Percentiles rank a stretch among this genome's conserved stretches.
phyloP scores from a whole-genome alignment of 2,329 filamentous ascomycete genomes.

The Xylariaceae sp. region DNA sequence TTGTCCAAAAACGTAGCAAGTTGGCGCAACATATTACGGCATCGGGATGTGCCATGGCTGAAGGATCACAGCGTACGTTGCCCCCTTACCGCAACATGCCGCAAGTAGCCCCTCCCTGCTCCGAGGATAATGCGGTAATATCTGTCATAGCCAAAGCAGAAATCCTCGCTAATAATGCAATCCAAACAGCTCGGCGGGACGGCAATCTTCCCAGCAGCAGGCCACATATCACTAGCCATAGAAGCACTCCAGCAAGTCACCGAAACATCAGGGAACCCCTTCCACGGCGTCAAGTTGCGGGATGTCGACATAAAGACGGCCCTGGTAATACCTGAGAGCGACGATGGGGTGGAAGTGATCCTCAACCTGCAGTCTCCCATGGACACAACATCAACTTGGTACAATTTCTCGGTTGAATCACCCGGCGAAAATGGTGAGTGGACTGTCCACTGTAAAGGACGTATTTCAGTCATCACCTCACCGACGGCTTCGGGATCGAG shows the following conservation, averaged over 20 bases:
- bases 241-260: constrained; percentile 21
- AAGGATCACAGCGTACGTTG: constrained; percentile 17
- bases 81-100: constrained; percentile 1
- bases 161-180: constrained; percentile 14
- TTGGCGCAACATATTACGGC: constrained; percentile 26
- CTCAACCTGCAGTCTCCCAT: constrained; percentile 25
- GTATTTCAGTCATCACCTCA: constrained; percentile 5
- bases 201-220: constrained; percentile 22
- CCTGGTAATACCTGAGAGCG: constrained; percentile 28
- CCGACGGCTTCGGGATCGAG: background rate
- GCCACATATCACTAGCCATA: constrained; percentile 19
- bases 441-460: constrained; percentile 19
- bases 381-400: constrained; percentile 13
- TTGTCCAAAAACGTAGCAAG: constrained; percentile 12
- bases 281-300: constrained; percentile 24
- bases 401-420: constrained; percentile 21
- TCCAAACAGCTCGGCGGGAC: constrained; percentile 16
- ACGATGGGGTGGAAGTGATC: constrained; percentile 32
- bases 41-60: constrained; percentile 21
- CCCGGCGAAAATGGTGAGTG: constrained; percentile 10
- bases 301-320: constrained; percentile 33
- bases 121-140: background rate
- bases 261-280: constrained; percentile 16
- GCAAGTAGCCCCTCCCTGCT: background rate
- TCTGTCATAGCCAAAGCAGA: constrained; percentile 22